These are phyloP conservation scores for Flaveria brownii DNA, from an alignment of 129 eudicot species.

Conservation along the genomic window DNA sequence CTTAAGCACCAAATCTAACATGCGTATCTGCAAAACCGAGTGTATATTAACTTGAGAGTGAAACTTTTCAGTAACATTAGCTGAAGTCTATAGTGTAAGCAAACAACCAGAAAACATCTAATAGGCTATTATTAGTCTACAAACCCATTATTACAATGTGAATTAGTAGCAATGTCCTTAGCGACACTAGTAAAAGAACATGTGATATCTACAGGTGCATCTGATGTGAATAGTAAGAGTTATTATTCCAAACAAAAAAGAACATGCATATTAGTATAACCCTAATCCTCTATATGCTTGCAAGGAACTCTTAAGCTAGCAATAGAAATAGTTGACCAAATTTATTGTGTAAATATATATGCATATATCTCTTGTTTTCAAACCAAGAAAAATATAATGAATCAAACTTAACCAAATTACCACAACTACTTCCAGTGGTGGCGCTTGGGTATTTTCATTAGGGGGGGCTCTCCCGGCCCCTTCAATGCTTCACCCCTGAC, in stretches of 20 bases:
- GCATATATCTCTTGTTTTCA: not conserved
- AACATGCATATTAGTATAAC: not conserved
- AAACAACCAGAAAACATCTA: not conserved
- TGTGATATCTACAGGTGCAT: not conserved
- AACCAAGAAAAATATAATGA: constrained; percentile 3
- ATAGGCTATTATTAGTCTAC: not conserved
- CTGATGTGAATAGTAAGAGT: not conserved
- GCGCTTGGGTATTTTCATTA: too few relatives aligned
- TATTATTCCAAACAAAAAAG: not conserved
- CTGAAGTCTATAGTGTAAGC: not conserved
- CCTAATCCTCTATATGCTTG: not conserved
- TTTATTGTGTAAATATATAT: not conserved
- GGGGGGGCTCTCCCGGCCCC: too few relatives aligned
- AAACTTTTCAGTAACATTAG: not conserved
- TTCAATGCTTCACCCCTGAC: too few relatives aligned
- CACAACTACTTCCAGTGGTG: not conserved
- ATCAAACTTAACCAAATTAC: constrained; percentile 6
- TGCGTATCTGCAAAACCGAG: constrained; percentile 55
- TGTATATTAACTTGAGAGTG: constrained; percentile 12
- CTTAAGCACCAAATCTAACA: constrained; percentile 96
- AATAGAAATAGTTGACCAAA: not conserved
- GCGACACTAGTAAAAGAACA: not conserved
- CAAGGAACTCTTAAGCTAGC: not conserved
- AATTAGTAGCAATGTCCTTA: not conserved
- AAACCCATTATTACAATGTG: not conserved